A percentile compares a stretch with the other conserved stretches of the same genome.
These are phyloP conservation scores for Tephrocybe sp. DNA, from an alignment of 768 basidiomycete genomes.

Conservation along the genomic window DNA sequence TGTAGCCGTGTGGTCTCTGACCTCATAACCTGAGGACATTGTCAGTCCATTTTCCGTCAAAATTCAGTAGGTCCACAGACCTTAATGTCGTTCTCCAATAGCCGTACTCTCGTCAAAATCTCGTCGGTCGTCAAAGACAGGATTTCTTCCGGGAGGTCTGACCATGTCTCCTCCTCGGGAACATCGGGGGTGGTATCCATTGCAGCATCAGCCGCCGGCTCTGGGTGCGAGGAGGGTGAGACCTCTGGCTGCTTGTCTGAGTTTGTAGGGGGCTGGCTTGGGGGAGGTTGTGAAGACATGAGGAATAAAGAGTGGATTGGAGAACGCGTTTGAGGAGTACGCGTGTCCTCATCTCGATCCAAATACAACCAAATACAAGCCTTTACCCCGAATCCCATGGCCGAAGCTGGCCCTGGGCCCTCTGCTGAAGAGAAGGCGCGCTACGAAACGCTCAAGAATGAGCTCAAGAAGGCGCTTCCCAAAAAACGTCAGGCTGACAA, in stretches of 20 bases:
- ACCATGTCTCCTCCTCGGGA: slow-evolving; percentile 78
- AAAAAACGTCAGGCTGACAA: slow-evolving; percentile 78
- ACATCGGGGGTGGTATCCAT: slow-evolving; percentile 81
- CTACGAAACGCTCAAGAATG: slow-evolving; percentile 74
- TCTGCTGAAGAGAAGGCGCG: slow-evolving; percentile 68
- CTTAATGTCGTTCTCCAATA: slow-evolving; percentile 98
- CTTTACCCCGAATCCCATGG: slow-evolving; percentile 27
- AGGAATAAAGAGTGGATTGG: slow-evolving; percentile 15
- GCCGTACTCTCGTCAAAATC: slow-evolving; percentile 82
- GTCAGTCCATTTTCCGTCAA: neutral
- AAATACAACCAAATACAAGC: slow-evolving; percentile 29
- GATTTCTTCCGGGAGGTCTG: slow-evolving; percentile 91
- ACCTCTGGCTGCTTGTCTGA: slow-evolving; percentile 55
- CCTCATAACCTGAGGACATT: slow-evolving; percentile 81
- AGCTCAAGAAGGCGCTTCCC: slow-evolving; percentile 69
- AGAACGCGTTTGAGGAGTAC: slow-evolving; percentile 34
- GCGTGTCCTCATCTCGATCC: slow-evolving; percentile 32
- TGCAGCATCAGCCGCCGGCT: slow-evolving; percentile 33
- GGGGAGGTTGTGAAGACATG: slow-evolving; percentile 63
- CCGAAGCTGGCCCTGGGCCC: slow-evolving; percentile 37
- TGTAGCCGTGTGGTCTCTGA: slow-evolving; percentile 90
- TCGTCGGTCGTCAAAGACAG: slow-evolving; percentile 78
- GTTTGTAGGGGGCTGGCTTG: slow-evolving; percentile 48
- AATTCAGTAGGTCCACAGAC: slow-evolving; percentile 34
- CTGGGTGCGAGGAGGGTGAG: slow-evolving; percentile 30